phyloP scores from a whole-genome alignment of 352 stramenopile genomes.

The Pythium chondricola region DNA sequence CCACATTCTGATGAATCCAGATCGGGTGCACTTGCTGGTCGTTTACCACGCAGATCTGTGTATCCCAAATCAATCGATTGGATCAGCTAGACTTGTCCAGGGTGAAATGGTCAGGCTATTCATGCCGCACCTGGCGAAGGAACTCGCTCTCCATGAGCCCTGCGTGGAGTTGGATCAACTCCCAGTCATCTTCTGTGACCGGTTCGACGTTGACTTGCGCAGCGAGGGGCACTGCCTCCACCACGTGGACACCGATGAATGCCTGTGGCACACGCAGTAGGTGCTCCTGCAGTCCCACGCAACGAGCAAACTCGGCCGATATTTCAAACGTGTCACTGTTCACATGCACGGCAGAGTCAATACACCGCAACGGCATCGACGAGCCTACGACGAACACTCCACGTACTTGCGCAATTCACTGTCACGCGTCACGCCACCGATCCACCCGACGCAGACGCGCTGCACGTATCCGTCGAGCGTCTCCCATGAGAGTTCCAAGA shows the following conservation, averaged over 20 bases:
- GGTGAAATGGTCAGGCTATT: no score
- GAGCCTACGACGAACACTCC: no score
- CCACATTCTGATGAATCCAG: slow-evolving; percentile 71
- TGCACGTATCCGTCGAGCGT: slow-evolving; percentile 75
- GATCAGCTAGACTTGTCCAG: no score
- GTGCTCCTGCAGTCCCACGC: slow-evolving; percentile 65
- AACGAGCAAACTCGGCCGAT: slow-evolving; percentile 73
- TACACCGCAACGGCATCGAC: no score
- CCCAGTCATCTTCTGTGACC: slow-evolving; percentile 84
- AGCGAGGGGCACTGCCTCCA: slow-evolving; percentile 63
- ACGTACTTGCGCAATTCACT: slow-evolving; percentile 38
- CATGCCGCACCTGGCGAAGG: slow-evolving; percentile 74
- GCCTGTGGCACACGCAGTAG: slow-evolving; percentile 48
- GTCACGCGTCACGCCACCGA: slow-evolving; percentile 52
- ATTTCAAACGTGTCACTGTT: slow-evolving; percentile 80
- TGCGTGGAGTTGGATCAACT: slow-evolving; percentile 85
- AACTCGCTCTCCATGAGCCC: slow-evolving; percentile 78
- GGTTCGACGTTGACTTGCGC: slow-evolving; percentile 79
- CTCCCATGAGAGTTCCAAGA: slow-evolving; percentile 76
- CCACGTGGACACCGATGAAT: slow-evolving; percentile 65
- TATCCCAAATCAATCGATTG: no score
- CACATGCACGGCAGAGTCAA: no score
- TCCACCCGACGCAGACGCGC: slow-evolving; percentile 63
- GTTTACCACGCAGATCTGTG: slow-evolving; percentile 86
- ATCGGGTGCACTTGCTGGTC: slow-evolving; percentile 81